phyloP scores from a whole-genome alignment of 306 rosid species.

The Luffa aegyptiaca region DNA sequence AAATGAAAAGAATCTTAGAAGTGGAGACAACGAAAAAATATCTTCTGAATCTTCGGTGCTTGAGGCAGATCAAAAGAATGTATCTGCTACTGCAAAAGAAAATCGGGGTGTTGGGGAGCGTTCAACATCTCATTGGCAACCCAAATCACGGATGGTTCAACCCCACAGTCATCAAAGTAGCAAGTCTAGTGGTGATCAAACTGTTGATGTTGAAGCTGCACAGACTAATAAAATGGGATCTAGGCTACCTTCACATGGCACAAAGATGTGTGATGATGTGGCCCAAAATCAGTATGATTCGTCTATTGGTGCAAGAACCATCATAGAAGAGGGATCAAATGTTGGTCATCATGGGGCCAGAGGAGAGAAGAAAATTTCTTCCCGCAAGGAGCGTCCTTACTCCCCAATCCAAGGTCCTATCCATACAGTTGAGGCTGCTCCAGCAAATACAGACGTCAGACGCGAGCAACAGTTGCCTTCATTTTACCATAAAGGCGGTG shows the following conservation, averaged over 20 bases:
- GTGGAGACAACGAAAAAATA: conserved; percentile 31
- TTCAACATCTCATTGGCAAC: conserved; percentile 69
- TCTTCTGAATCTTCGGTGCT: conserved; percentile 23
- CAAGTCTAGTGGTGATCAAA: conserved; percentile 28
- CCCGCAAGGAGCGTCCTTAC: conserved; percentile 38
- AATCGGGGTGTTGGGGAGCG: conserved; percentile 49
- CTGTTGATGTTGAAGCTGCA: conserved; percentile 24
- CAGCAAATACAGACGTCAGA: conserved; percentile 34
- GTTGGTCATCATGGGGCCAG: conserved; percentile 29
- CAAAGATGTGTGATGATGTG: conserved; percentile 15
- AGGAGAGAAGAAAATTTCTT: conserved; percentile 48
- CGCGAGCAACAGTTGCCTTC: conserved; percentile 47
- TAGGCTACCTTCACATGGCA: conserved; percentile 4
- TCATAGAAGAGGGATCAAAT: conserved; percentile 33
- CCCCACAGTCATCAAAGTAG: conserved; percentile 36
- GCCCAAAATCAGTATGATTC: conserved; percentile 34
- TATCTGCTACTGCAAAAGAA: conserved; percentile 41
- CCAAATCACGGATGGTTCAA: conserved; percentile 45
- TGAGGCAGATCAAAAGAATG: conserved; percentile 38
- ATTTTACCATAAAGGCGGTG: conserved; percentile 49
- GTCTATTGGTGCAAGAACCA: conserved; percentile 23
- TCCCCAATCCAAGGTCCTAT: conserved; percentile 34
- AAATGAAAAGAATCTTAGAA: conserved; percentile 34
- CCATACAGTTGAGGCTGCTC: conserved; percentile 30
- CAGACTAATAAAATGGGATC: conserved; percentile 1